Percentiles rank a stretch among this genome's conserved stretches.
Conservation (phyloP, 352 stramenopile species). For the Thraustochytrium sp. region DNA sequence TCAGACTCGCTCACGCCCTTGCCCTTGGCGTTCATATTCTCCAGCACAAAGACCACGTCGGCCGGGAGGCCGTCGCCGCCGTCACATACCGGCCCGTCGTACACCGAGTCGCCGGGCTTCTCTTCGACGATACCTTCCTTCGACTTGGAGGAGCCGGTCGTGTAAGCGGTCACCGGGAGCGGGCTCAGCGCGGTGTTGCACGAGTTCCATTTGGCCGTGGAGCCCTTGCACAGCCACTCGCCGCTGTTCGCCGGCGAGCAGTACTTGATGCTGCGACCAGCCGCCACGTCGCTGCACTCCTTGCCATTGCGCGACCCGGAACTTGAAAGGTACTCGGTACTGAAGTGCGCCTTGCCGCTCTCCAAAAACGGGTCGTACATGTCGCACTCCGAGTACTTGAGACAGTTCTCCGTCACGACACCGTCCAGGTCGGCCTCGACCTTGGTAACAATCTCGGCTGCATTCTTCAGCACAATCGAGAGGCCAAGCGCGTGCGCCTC, state of each 20-base stretch:
- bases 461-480: conserved; percentile 15
- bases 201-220: not conserved
- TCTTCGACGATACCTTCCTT: no score
- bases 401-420: conserved; percentile 16
- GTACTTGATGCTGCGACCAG: not conserved
- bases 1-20: not conserved
- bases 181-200: not conserved
- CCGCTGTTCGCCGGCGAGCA: not conserved
- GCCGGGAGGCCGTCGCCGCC: not conserved
- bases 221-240: conserved; percentile 1
- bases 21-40: not conserved
- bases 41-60: conserved; percentile 1
- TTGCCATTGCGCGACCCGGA: not conserved
- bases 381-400: conserved; percentile 15
- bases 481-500: not conserved
- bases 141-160: no score
- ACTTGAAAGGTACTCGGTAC: not conserved
- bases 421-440: not conserved
- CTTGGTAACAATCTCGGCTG: not conserved
- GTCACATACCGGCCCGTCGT: not conserved
- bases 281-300: not conserved
- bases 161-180: not conserved
- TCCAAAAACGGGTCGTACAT: not conserved
- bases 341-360: not conserved
- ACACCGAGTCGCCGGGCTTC: not conserved